Evolutionary conservation across 2,329 filamentous ascomycete species (phyloP).

Genomic region (Fusarium domesticum): DNA sequence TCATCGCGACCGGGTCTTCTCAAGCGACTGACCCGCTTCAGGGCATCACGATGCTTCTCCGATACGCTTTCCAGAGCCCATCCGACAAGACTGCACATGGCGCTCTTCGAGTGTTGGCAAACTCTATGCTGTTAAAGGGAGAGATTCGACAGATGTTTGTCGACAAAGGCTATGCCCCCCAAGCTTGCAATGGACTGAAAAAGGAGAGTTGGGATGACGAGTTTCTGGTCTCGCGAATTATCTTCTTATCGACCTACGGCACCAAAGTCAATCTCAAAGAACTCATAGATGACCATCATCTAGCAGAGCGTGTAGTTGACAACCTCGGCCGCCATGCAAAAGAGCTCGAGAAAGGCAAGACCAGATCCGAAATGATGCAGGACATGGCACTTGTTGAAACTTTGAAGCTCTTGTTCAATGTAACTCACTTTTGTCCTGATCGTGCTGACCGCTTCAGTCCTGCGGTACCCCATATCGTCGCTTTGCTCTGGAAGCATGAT

Average conservation of each 20-base stretch:
- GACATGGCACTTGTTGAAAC: constrained; percentile 81
- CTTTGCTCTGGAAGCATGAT: constrained; percentile 61
- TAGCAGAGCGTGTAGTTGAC: constrained; percentile 58
- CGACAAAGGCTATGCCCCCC: constrained; percentile 52
- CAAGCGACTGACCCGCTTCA: constrained; percentile 36
- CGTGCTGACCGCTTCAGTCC: constrained; percentile 60
- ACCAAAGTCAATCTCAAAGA: constrained; percentile 47
- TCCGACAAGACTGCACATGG: constrained; percentile 65
- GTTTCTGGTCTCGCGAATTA: constrained; percentile 61
- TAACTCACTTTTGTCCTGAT: constrained; percentile 70
- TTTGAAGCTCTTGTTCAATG: constrained; percentile 84
- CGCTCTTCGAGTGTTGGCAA: constrained; percentile 76
- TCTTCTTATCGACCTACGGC: constrained; percentile 49
- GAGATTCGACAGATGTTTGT: constrained; percentile 44
- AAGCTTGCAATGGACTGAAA: constrained; percentile 69
- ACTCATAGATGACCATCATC: constrained; percentile 43
- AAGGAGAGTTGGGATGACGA: constrained; percentile 77
- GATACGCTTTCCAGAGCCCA: constrained; percentile 68
- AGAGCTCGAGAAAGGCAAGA: constrained; percentile 32
- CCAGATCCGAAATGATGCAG: constrained; percentile 56
- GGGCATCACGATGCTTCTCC: constrained; percentile 71
- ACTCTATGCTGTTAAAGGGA: constrained; percentile 60
- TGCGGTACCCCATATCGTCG: constrained; percentile 67
- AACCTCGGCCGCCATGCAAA: constrained; percentile 70
- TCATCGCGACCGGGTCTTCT: constrained; percentile 1